A percentile compares a stretch with the other conserved stretches of the same genome.
Conservation (phyloP, 2,329 filamentous ascomycete genomes). For the Sclerotinia trifoliorum region DNA sequence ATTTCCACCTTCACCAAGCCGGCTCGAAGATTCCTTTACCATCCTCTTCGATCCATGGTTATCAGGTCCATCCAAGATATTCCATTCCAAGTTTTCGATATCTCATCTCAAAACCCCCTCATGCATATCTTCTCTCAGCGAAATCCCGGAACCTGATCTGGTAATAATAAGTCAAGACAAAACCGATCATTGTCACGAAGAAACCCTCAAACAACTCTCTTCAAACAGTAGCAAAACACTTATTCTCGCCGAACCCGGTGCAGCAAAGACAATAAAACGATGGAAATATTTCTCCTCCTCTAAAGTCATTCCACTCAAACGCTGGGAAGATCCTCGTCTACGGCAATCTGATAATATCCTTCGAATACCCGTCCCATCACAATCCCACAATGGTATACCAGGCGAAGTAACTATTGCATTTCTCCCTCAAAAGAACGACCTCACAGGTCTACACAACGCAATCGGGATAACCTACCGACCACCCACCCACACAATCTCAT, state of each 20-base stretch:
- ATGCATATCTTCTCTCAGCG: conserved; percentile 56
- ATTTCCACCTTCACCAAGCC: conserved; percentile 40
- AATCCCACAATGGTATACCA: conserved; percentile 50
- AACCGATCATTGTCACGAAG: conserved; percentile 69
- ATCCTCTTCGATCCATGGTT: conserved; percentile 74
- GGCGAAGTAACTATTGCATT: conserved; percentile 73
- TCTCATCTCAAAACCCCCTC: conserved; percentile 55
- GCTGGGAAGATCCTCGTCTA: conserved; percentile 46
- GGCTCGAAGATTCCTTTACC: conserved; percentile 54
- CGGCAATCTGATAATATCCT: conserved; percentile 34
- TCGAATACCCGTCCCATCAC: conserved; percentile 54
- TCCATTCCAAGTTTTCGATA: conserved; percentile 60
- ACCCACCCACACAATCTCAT: conserved; percentile 19
- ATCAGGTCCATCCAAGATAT: conserved; percentile 57
- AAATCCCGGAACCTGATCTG: conserved; percentile 54
- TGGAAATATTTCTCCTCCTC: conserved; percentile 66
- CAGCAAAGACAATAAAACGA: conserved; percentile 62
- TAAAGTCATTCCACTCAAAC: conserved; percentile 47
- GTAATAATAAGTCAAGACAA: conserved; percentile 61
- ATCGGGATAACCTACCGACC: conserved; percentile 71
- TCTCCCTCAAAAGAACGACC: conserved; percentile 59
- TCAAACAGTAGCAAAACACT: conserved; percentile 52
- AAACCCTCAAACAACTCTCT: conserved; percentile 64
- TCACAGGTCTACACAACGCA: conserved; percentile 62
- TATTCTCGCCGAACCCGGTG: conserved; percentile 65